Evolutionary conservation across 805 yeast species (phyloP).

Genomic region (Schizosaccharomyces octosporus): DNA sequence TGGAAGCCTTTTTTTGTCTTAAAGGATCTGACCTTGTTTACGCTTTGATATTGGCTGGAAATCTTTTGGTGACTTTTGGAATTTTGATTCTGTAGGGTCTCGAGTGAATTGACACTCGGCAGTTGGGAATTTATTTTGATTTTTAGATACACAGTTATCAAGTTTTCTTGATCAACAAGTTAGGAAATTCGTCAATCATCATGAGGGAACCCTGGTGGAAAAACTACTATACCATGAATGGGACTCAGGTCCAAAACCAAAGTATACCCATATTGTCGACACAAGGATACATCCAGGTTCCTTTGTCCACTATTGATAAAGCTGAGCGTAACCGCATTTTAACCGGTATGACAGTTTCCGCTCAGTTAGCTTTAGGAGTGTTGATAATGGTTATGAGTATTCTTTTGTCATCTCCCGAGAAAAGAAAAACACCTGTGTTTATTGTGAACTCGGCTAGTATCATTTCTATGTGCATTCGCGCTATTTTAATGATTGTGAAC

Average conservation of each 20-base stretch:
- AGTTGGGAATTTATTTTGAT: too few species aligned
- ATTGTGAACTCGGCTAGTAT: slow-evolving; percentile 43
- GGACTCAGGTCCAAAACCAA: not conserved
- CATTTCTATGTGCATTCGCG: slow-evolving; percentile 29
- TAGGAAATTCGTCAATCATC: not conserved
- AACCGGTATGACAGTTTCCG: slow-evolving; percentile 6
- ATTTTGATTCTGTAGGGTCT: too few species aligned
- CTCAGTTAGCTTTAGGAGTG: slow-evolving; percentile 7
- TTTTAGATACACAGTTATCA: too few species aligned
- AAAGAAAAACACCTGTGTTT: slow-evolving; percentile 37
- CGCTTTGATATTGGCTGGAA: too few species aligned
- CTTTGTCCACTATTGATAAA: not conserved
- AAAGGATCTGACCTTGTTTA: too few species aligned
- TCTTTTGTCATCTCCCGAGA: slow-evolving; percentile 24
- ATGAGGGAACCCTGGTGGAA: not conserved
- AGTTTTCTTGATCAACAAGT: too few species aligned
- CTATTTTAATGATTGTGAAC: slow-evolving; percentile 33
- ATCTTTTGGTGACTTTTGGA: too few species aligned
- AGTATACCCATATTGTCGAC: not conserved
- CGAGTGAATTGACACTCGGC: too few species aligned
- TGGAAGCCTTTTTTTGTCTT: too few species aligned
- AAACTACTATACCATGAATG: not conserved
- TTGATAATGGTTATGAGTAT: slow-evolving; percentile 10
- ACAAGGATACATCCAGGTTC: not conserved
- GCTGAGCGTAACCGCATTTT: not conserved